Evolutionary conservation across 2,329 filamentous ascomycete genomes (phyloP).

Genomic region (Phaeosphaeriaceae sp.): DNA sequence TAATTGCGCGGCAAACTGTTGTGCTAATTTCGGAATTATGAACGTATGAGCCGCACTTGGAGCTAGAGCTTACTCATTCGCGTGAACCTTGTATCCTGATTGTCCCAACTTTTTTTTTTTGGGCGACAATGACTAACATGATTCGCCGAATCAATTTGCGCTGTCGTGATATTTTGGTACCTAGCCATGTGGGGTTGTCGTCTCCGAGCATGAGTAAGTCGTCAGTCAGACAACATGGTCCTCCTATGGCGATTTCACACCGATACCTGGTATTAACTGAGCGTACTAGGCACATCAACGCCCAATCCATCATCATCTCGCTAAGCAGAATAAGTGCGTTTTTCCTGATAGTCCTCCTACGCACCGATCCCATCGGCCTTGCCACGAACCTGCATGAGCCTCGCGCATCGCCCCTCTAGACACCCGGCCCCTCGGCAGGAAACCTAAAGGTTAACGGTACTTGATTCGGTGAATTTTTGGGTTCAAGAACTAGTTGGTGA

Average conservation of each 20-base stretch:
- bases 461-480: background rate
- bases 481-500: background rate
- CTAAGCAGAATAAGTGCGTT: background rate
- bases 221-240: background rate
- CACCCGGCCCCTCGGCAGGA: background rate
- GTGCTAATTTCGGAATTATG: no score
- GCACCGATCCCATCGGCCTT: background rate
- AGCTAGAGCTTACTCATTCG: background rate
- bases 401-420: background rate
- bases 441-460: background rate
- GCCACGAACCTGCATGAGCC: background rate
- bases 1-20: no score
- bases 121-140: no score
- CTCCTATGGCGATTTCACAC: background rate
- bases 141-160: background rate
- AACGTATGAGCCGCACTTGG: background rate
- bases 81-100: background rate
- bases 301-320: background rate
- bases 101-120: no score
- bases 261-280: background rate
- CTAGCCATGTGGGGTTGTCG: background rate
- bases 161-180: background rate
- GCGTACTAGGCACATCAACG: background rate
- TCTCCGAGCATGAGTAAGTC: constrained; percentile 1
- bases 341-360: background rate